Evolutionary conservation across 2,329 filamentous ascomycete genomes (phyloP), one percentile per base, ranked within the genome.

Genomic region (Pseudocercospora fijiensis): DNA sequence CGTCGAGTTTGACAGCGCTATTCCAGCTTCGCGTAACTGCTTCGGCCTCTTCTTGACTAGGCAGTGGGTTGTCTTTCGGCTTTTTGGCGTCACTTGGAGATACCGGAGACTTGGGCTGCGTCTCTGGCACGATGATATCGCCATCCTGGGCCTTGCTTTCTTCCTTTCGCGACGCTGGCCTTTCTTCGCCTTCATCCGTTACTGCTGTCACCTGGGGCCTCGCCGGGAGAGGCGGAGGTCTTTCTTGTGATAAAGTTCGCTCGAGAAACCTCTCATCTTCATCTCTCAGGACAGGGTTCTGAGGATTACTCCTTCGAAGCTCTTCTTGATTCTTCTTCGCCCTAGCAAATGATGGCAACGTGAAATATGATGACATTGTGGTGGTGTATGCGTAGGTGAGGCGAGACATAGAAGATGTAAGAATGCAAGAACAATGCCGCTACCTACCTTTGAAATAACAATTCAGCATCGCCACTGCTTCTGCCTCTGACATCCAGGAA

Each of bases 181-280:
- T 71, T 57, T 69, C 66, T 52, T 72, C 66, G 30, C 68, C 70
- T n/a, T 67, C 64, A 10, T 72, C 70, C 3, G 60, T 66, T 43
- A 71, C 66, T 59, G 65, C 65, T 3, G 71, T 70, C 1, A 66
- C 47, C 22, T 68, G 61, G 18, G 61, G 61, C 24, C 61, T 51
- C 16, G 61, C 57, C 30, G 61, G 61, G 13, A 63, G 57, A n/a
- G 65, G 63, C n/a, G 65, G 56, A 28, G 68, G 67, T 52, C 72
- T 67, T 11, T 70, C 69, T 10, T 69, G 60, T 1, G 70, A 70
- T 4, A 71, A 61, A 7, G 75, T 72, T 47, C 72, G 73, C 59
- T 77, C 76, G 22, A 88, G 75, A 68, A 87, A 88, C 58, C 80
- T 78, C 68, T 87, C 83, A 65, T 88, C 86, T 70, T 86, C 85